Evolutionary conservation across 2,329 filamentous ascomycete species (phyloP).

Genomic region (Fusarium nelsonii): DNA sequence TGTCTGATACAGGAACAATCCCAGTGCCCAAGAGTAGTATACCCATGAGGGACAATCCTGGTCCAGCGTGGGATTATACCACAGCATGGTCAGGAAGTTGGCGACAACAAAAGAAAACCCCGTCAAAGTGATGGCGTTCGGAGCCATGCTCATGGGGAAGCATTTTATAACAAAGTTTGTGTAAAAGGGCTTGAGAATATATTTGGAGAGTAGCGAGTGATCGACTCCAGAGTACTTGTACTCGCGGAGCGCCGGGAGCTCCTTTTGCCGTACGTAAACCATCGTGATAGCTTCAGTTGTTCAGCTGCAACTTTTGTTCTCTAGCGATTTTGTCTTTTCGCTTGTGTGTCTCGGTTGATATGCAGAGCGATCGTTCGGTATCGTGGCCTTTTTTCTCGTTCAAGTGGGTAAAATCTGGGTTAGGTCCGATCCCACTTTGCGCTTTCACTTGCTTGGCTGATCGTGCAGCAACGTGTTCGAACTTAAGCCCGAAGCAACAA

Average conservation of each 20-base stretch:
- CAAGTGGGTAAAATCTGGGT: slow-evolving; percentile 27
- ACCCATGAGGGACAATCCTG: slow-evolving; percentile 96
- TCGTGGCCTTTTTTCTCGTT: slow-evolving; percentile 36
- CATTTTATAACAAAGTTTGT: slow-evolving; percentile 92
- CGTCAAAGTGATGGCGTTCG: slow-evolving; percentile 86
- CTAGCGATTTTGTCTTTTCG: neutral
- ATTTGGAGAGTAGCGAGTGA: slow-evolving; percentile 88
- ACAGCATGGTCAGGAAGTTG: slow-evolving; percentile 92
- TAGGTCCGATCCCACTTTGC: slow-evolving; percentile 23
- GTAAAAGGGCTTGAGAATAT: slow-evolving; percentile 98
- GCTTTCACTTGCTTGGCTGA: slow-evolving; percentile 6
- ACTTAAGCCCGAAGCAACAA: neutral
- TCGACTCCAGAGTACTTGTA: slow-evolving; percentile 98
- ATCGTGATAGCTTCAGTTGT: slow-evolving; percentile 63
- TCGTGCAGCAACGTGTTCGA: slow-evolving; percentile 4
- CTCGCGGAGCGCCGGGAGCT: slow-evolving; percentile 86
- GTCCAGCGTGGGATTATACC: slow-evolving; percentile 95
- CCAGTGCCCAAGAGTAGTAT: slow-evolving; percentile 90
- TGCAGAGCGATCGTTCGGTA: slow-evolving; percentile 20
- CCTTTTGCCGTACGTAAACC: slow-evolving; percentile 95
- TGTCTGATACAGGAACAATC: slow-evolving; percentile 95
- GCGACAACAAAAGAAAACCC: slow-evolving; percentile 90
- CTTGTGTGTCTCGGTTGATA: slow-evolving; percentile 12
- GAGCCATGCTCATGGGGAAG: slow-evolving; percentile 96
- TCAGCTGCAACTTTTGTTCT: neutral